Evolutionary conservation across 1,284 basidiomycete genomes (phyloP).

Genomic region (Pyrrhoderma lamaoense): DNA sequence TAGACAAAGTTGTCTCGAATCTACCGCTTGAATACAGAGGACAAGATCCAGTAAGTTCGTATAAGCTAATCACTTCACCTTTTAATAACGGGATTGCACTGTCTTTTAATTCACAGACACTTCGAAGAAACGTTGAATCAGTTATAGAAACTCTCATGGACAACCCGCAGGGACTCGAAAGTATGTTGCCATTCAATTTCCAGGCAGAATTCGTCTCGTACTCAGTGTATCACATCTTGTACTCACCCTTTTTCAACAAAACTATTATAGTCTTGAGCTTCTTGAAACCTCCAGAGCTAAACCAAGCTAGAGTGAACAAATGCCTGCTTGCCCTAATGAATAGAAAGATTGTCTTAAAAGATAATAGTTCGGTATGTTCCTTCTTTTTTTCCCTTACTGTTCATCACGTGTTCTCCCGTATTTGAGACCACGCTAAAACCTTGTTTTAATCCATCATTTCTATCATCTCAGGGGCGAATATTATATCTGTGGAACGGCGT

Average conservation of each 20-base stretch:
- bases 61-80: neutral
- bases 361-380: conserved; percentile 48
- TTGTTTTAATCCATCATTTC: neutral
- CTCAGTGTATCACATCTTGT: neutral
- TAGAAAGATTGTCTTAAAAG: conserved; percentile 79
- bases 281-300: conserved; percentile 73
- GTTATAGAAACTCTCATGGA: conserved; percentile 68
- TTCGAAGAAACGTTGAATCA: conserved; percentile 70
- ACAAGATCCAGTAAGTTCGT: conserved; percentile 62
- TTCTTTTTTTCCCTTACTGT: neutral
- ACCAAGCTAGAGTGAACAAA: conserved; percentile 87
- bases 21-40: conserved; percentile 89
- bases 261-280: conserved; percentile 62
- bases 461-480: conserved; percentile 14
- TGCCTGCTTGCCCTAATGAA: conserved; percentile 87
- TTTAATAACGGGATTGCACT: neutral
- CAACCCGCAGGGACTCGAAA: conserved; percentile 44
- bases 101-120: conserved; percentile 36
- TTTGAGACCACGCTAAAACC: neutral
- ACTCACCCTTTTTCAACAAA: conserved; percentile 2
- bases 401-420: too few relatives aligned
- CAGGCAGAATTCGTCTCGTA: too few relatives aligned
- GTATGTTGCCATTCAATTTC: conserved; percentile 32
- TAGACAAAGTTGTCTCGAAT: conserved; percentile 70
- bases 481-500: conserved; percentile 19